phyloP scores from a whole-genome alignment of 305 asterid genomes.

The Solanum hybrid region DNA sequence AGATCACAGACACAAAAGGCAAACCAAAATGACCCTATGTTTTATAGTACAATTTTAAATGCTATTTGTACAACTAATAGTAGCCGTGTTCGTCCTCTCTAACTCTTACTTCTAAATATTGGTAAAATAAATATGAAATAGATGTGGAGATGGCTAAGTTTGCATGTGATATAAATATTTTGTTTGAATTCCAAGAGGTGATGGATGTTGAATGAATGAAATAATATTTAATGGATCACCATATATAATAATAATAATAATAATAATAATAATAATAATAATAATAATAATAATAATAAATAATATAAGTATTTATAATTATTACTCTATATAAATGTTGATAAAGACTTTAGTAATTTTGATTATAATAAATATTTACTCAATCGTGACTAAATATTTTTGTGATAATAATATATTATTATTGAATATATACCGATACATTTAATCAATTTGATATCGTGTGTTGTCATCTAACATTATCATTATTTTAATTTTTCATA shows the following conservation, averaged over 20 bases:
- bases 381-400: neutral
- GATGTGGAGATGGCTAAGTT: neutral
- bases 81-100: too few species aligned
- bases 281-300: too few species aligned
- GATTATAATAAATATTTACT: neutral
- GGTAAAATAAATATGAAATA: neutral
- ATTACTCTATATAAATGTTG: neutral
- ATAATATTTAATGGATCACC: neutral
- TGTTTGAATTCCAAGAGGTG: neutral
- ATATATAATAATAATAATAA: too few species aligned
- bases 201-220: neutral
- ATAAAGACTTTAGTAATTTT: neutral
- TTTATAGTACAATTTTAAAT: too few species aligned
- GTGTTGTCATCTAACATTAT: neutral
- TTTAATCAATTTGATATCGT: neutral
- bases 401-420: neutral
- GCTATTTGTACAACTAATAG: too few species aligned
- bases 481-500: neutral
- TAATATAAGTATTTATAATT: neutral
- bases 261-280: too few species aligned
- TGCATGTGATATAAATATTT: neutral
- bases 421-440: too few species aligned
- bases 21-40: too few species aligned
- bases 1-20: too few species aligned
- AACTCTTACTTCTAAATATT: too few species aligned